Base-by-base conservation (phyloP, 345 rosid species). In the Bruguiera gymnorhiza region DNA sequence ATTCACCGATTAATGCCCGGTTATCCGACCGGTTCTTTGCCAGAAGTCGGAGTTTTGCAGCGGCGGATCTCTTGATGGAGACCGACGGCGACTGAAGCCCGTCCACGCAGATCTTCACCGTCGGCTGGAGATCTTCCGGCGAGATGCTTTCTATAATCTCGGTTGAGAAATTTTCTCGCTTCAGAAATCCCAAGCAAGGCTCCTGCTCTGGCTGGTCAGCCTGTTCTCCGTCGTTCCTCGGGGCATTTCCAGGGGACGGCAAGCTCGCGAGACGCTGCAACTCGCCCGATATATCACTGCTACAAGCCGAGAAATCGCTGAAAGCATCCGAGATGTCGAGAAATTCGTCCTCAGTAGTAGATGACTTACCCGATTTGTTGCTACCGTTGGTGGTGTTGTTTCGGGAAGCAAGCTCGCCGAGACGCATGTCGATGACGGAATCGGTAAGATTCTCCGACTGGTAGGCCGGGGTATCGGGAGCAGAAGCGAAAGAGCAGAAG, bases 271-370 rank as follows among this genome's bases (percentile, higher is more conserved):
- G 91, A n/a, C 98, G 84, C 61, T 84, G 93, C 29, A 95, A 65
- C 86, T 95, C 99, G 10, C 98, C 98, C 30, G 99, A 95, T 62
- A 95, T 92, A 76, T 95, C 98, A 55, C 97, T 88, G 77, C 94
- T 88, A 43, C 94, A 93, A 2, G 69, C 88, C 55, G 99, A 95
- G 65, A 86, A 92, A 73, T 89, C 97, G 54, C 92, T 88, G 71
- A 95, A 92, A 2, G 87, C 89, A 63, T 85, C 92, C 1, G 99
- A 88, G 53, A 95, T 83, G 60, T 95, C 90, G 32, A 92, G 83
- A 69, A 87, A 84, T 48, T 73, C 90, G 48, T 85, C 90, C 19
- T 50, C 79, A 2, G 83, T 72, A 0, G 83, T 52, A 36, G 39
- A 43, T 3, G 93, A 83, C 68, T 85, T 78, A 5, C 65, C 61